These are phyloP conservation scores for Pueraria montana DNA, from an alignment of 306 rosid species.

Conservation along the genomic window DNA sequence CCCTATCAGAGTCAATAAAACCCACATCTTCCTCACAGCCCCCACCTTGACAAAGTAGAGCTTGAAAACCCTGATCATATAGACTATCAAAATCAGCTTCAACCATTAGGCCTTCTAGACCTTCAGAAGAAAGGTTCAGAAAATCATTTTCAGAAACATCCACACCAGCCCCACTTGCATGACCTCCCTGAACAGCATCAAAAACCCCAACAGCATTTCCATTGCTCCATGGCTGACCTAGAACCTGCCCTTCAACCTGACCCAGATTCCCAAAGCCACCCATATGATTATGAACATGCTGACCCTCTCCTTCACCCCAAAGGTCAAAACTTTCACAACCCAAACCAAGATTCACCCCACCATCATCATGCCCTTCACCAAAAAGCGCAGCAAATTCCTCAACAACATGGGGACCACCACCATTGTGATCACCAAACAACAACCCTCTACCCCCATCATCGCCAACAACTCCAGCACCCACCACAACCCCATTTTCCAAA, in stretches of 20 bases:
- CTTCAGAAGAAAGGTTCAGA: slow-evolving; percentile 37
- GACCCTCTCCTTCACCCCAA: slow-evolving; percentile 43
- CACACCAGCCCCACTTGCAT: neutral
- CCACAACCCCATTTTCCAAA: slow-evolving; percentile 47
- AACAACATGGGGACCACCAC: slow-evolving; percentile 19
- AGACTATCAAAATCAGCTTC: slow-evolving; percentile 37
- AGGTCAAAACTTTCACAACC: slow-evolving; percentile 40
- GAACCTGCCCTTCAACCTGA: slow-evolving; percentile 43
- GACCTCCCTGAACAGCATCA: slow-evolving; percentile 20
- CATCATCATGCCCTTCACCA: slow-evolving; percentile 47
- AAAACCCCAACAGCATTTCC: slow-evolving; percentile 37
- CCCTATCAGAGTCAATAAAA: slow-evolving; percentile 7
- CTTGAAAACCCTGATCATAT: slow-evolving; percentile 38
- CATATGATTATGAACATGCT: slow-evolving; percentile 24
- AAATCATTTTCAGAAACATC: slow-evolving; percentile 38
- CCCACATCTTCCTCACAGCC: slow-evolving; percentile 29
- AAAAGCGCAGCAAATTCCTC: slow-evolving; percentile 45
- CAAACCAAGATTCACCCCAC: slow-evolving; percentile 33
- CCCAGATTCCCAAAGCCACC: slow-evolving; percentile 42
- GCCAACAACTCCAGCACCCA: neutral
- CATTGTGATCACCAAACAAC: slow-evolving; percentile 22
- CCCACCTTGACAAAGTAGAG: slow-evolving; percentile 42
- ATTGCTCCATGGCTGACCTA: slow-evolving; percentile 46
- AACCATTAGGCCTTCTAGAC: slow-evolving; percentile 26
- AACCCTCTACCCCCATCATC: slow-evolving; percentile 17